These are phyloP conservation scores for Gnetum montanum DNA, from an alignment of 75 land plant genomes.

Conservation along the genomic window DNA sequence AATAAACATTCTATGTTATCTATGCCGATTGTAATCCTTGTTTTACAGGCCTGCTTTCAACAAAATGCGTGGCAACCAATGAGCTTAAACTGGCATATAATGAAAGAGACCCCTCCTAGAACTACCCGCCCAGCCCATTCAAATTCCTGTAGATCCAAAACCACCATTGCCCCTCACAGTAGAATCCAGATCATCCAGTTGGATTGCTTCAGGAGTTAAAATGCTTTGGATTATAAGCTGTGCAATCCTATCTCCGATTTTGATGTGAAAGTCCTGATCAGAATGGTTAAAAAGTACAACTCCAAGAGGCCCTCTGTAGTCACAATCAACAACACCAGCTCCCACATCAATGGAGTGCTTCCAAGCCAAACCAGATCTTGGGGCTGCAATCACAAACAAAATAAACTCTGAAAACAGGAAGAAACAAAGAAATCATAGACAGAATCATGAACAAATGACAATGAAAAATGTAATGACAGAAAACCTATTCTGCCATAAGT, in stretches of 20 bases:
- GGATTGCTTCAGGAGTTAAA: constrained; percentile 65
- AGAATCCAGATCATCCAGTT: constrained; percentile 67
- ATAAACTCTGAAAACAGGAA: background rate
- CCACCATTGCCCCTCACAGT: constrained; percentile 77
- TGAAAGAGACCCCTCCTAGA: too few species aligned
- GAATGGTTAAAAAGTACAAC: constrained; percentile 89
- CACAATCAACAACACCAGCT: constrained; percentile 92
- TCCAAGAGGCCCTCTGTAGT: constrained; percentile 83
- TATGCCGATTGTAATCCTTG: too few species aligned
- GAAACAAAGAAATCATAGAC: too few species aligned
- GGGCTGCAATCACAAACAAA: constrained; percentile 42
- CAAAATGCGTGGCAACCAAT: too few species aligned
- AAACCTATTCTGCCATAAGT: constrained; percentile 86
- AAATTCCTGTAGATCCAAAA: constrained; percentile 91
- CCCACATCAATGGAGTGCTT: constrained; percentile 95
- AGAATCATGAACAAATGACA: background rate
- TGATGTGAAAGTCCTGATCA: constrained; percentile 74
- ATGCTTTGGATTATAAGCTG: constrained; percentile 81
- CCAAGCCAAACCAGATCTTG: constrained; percentile 80
- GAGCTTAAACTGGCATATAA: too few species aligned
- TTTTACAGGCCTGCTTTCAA: too few species aligned
- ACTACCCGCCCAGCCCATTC: constrained; percentile 9
- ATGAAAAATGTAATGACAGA: background rate
- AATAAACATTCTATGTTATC: too few species aligned
- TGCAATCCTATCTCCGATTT: constrained; percentile 82